phyloP scores from a whole-genome alignment of 2,329 filamentous ascomycete genomes.

The Verticillium klebahnii region DNA sequence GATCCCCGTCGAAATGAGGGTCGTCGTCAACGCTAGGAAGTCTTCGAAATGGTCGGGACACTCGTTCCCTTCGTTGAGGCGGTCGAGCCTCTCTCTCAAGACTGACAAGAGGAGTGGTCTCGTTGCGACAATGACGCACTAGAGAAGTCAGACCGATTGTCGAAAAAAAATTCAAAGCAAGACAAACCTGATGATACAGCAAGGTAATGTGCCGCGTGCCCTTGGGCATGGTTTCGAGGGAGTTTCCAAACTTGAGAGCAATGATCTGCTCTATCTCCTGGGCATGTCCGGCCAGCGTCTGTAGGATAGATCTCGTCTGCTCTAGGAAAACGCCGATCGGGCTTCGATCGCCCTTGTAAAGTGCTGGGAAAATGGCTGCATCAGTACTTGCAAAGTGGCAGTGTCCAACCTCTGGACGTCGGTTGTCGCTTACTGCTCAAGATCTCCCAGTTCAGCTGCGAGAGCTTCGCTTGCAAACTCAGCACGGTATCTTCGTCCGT shows the following conservation, averaged over 20 bases:
- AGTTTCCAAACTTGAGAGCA: slow-evolving; percentile 23
- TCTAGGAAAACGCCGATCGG: slow-evolving; percentile 22
- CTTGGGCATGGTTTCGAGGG: slow-evolving; percentile 6
- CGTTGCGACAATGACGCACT: slow-evolving; percentile 14
- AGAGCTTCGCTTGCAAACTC: slow-evolving; percentile 29
- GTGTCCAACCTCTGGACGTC: neutral
- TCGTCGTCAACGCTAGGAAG: slow-evolving; percentile 21
- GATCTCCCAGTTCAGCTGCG: slow-evolving; percentile 28
- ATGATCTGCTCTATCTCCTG: slow-evolving; percentile 33
- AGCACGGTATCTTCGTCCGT: slow-evolving; percentile 19
- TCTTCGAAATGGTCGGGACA: slow-evolving; percentile 20
- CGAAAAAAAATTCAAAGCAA: neutral
- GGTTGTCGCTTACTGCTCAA: slow-evolving; percentile 22
- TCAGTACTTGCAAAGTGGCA: neutral
- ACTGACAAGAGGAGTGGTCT: slow-evolving; percentile 1
- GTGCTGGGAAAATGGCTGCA: slow-evolving; percentile 14
- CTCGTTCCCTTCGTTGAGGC: slow-evolving; percentile 12
- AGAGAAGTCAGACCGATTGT: neutral
- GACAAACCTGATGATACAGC: slow-evolving; percentile 25
- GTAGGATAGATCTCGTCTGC: slow-evolving; percentile 27
- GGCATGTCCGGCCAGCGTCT: slow-evolving; percentile 29
- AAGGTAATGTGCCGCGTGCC: slow-evolving; percentile 2
- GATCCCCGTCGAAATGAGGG: slow-evolving; percentile 32
- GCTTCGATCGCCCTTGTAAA: slow-evolving; percentile 29
- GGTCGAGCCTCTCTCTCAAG: slow-evolving; percentile 2